Evolutionary conservation across 306 rosid genomes (phyloP).

Genomic region (Inga leiocalycina): DNA sequence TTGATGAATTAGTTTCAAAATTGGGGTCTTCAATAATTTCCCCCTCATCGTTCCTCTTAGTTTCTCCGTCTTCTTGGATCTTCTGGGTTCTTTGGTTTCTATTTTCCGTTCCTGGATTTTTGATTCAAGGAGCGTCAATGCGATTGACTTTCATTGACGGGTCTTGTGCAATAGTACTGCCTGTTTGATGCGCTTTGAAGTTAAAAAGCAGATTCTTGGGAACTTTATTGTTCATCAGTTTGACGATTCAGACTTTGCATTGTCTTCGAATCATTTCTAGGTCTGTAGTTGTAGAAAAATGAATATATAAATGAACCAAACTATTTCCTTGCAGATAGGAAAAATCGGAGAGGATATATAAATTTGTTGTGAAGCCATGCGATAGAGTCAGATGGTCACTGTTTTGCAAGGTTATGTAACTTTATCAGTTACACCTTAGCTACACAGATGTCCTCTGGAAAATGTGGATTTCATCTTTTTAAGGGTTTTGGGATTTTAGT

Average conservation of each 20-base stretch:
- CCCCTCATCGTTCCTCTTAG: neutral
- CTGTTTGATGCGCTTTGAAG: neutral
- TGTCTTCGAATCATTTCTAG: neutral
- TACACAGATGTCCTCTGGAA: neutral
- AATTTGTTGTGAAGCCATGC: slow-evolving; percentile 8
- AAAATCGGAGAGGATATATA: slow-evolving; percentile 5
- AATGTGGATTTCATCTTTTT: neutral
- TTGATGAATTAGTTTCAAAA: slow-evolving; percentile 7
- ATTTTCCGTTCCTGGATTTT: neutral
- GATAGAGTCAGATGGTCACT: slow-evolving; percentile 8
- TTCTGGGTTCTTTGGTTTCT: neutral
- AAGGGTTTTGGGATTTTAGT: neutral
- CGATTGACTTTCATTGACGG: slow-evolving; percentile 2
- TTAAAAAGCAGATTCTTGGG: neutral
- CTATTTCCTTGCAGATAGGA: neutral
- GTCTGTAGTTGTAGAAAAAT: neutral
- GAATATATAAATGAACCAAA: neutral
- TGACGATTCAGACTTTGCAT: slow-evolving; percentile 6
- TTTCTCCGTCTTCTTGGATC: slow-evolving; percentile 8
- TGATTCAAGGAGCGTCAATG: neutral
- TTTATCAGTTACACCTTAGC: slow-evolving; percentile 7
- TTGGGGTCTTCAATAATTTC: neutral
- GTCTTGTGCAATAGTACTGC: neutral
- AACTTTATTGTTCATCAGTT: neutral
- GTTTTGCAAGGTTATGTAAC: slow-evolving; percentile 1